These are phyloP conservation scores for Phytophthora citricola DNA, from an alignment of 352 stramenopile species.

Conservation along the genomic window DNA sequence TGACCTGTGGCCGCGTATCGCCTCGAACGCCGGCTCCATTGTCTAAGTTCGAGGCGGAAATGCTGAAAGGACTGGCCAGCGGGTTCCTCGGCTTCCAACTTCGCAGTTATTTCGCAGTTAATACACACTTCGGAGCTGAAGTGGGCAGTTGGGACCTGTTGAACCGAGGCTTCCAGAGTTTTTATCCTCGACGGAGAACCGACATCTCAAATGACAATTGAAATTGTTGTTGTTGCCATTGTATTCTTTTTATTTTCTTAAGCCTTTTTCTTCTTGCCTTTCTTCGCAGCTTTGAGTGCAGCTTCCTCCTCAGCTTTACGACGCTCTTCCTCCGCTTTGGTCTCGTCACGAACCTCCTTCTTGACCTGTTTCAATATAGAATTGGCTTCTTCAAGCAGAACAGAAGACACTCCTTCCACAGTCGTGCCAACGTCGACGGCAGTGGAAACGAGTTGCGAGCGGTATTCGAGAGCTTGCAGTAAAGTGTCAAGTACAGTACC, in stretches of 20 bases:
- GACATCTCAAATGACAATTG: conserved; percentile 46
- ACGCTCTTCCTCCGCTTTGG: conserved; percentile 78
- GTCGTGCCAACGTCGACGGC: conserved; percentile 55
- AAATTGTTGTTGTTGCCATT: conserved; percentile 40
- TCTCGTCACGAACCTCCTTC: conserved; percentile 83
- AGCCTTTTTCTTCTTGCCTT: conserved; percentile 82
- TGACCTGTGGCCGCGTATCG: conserved; percentile 99
- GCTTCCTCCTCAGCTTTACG: conserved; percentile 75
- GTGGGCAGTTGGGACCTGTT: not conserved
- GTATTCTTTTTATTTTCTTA: conserved; percentile 18
- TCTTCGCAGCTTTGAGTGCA: conserved; percentile 79
- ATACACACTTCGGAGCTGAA: not conserved
- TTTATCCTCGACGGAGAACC: conserved; percentile 22
- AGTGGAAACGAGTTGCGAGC: conserved; percentile 55
- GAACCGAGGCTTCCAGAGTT: conserved; percentile 1
- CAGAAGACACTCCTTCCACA: conserved; percentile 57
- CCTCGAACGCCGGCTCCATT: conserved; percentile 99
- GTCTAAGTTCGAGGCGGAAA: conserved; percentile 86
- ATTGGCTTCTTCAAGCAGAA: conserved; percentile 66
- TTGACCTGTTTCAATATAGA: conserved; percentile 79
- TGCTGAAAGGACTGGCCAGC: not conserved
- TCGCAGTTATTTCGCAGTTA: not conserved
- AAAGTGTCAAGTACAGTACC: conserved; percentile 56
- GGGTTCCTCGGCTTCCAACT: not conserved
- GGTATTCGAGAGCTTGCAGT: conserved; percentile 71